These are phyloP conservation scores for Excoecaria cochinchinensis DNA, from an alignment of 345 rosid species.

Conservation along the genomic window DNA sequence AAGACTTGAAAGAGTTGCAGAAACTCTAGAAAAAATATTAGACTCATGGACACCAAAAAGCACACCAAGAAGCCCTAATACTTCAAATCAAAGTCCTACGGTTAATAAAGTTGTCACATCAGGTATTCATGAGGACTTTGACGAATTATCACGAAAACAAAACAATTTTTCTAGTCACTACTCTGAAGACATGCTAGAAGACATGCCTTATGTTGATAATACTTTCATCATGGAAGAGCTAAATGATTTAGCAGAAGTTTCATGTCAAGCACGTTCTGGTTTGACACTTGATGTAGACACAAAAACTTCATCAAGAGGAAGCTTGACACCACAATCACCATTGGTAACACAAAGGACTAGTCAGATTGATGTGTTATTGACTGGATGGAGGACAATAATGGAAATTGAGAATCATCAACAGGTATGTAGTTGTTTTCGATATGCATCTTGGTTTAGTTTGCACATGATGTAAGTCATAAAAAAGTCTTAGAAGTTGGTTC, in stretches of 20 bases:
- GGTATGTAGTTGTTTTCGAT: conserved; percentile 39
- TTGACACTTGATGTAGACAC: conserved; percentile 40
- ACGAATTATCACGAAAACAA: conserved; percentile 43
- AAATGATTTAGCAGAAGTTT: conserved; percentile 40
- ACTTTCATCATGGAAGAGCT: conserved; percentile 51
- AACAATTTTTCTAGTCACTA: conserved; percentile 40
- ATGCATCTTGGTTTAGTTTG: not conserved
- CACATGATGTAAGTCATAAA: not conserved
- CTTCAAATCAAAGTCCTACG: conserved; percentile 52
- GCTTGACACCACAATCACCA: conserved; percentile 91
- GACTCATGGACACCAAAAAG: conserved; percentile 85
- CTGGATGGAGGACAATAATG: conserved; percentile 63
- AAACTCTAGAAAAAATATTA: conserved; percentile 75
- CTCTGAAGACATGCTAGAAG: conserved; percentile 62
- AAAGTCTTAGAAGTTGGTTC: not conserved
- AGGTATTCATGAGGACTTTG: conserved; percentile 44
- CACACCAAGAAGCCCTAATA: conserved; percentile 46
- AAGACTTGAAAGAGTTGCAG: conserved; percentile 87
- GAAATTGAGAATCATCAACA: conserved; percentile 84
- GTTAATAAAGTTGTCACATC: conserved; percentile 38
- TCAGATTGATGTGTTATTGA: conserved; percentile 78
- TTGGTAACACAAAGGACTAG: conserved; percentile 65
- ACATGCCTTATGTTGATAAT: conserved; percentile 52
- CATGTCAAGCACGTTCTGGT: conserved; percentile 41
- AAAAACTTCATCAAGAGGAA: conserved; percentile 62